phyloP scores from a whole-genome alignment of 148 eudicot species.

The Drosera capensis region DNA sequence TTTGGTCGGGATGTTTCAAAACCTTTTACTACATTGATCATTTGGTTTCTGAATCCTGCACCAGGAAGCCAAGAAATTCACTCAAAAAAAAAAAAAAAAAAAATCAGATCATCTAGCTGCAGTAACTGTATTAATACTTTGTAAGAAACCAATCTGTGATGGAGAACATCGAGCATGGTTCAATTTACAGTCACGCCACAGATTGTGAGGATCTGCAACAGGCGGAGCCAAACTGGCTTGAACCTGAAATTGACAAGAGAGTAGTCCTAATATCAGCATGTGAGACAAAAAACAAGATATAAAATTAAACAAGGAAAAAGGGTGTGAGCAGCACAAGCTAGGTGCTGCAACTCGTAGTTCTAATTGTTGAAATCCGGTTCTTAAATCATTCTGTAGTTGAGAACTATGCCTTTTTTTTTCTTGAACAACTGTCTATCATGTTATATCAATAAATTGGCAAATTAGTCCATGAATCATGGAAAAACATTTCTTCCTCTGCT shows the following conservation, averaged over 20 bases:
- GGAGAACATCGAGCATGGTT: constrained; percentile 45
- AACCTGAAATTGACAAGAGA: constrained; percentile 25
- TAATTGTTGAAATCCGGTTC: too few relatives aligned
- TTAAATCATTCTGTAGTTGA: too few relatives aligned
- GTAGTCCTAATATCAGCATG: too few relatives aligned
- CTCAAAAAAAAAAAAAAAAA: background rate
- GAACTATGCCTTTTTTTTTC: too few relatives aligned
- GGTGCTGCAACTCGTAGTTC: too few relatives aligned
- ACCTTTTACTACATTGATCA: constrained; percentile 43
- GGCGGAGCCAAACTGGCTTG: constrained; percentile 69
- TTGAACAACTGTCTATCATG: too few relatives aligned
- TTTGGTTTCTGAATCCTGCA: constrained; percentile 63
- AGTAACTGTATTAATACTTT: constrained; percentile 33
- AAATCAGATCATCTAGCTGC: background rate
- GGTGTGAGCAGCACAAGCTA: too few relatives aligned
- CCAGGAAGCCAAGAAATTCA: background rate
- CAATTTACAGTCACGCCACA: constrained; percentile 55
- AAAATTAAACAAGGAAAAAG: too few relatives aligned
- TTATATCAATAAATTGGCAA: background rate
- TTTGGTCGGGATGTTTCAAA: constrained; percentile 41
- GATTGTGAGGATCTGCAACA: constrained; percentile 62
- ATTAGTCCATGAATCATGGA: constrained; percentile 1
- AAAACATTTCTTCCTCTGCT: too few relatives aligned
- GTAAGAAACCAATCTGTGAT: constrained; percentile 66
- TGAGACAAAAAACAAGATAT: too few relatives aligned